Evolutionary conservation across 1,139 yeast species (phyloP), one percentile per base, ranked within the genome.

Genomic region (Yamadazyma triangularis): DNA sequence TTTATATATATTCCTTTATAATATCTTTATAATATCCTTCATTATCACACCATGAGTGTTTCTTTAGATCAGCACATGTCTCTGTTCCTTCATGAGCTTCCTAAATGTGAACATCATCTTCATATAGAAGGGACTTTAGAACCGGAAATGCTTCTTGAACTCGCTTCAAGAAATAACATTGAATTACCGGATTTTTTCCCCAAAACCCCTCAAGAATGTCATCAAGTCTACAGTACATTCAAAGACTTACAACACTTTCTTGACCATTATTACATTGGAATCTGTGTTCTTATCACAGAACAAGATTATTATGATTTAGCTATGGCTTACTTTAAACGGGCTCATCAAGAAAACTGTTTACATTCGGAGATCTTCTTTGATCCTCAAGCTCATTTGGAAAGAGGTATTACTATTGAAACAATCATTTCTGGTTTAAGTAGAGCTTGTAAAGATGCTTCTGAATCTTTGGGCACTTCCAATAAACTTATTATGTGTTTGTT

Each of bases 51-150:
- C n/a, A n/a, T n/a, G n/a, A n/a, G n/a, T n/a, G n/a, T n/a, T n/a
- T n/a, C n/a, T n/a, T n/a, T n/a, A n/a, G n/a, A n/a, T n/a, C n/a
- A 13, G 15, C 49, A 47, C 28, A 44, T 54, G 42, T 41, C 44
- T 16, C 40, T 42, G 29, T 83, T 82, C 54, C 67, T 83, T 33
- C 60, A 56, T 25, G 87, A 79, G 41, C 60, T 83, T 28, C 91
- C 93, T 34, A 83, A 83, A 54, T 83, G 91, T 63, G 93, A 83
- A 53, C 91, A 83, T 50, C 93, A 83, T 48, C 74, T 83, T 33
- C 93, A 83, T 54, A 56, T 83, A 31, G 93, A 83, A 61, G 94
- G 94, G 23, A 83, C 93, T 21, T 56, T 84, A 35, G 86, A 80
- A 42, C 93, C 93, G 9, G 72, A 72, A 26, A 63, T 83, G 23